A percentile compares a stretch with the other conserved stretches of the same genome.
phyloP scores from a whole-genome alignment of 345 rosid species.

The Lumnitzera racemosa region DNA sequence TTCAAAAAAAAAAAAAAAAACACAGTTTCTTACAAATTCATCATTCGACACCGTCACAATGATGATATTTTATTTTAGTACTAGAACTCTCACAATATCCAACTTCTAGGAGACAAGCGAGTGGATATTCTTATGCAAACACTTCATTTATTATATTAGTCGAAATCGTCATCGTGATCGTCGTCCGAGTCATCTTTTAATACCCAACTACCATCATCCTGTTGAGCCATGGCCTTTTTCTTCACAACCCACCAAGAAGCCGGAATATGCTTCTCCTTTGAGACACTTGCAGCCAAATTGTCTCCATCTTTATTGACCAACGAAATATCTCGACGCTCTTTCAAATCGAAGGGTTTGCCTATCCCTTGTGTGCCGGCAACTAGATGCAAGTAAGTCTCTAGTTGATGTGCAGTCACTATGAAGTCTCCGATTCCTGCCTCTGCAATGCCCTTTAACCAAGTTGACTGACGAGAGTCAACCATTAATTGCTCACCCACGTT shows the following conservation, averaged over 20 bases:
- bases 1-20: too few relatives aligned
- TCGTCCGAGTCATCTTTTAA: too few relatives aligned
- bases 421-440: not conserved
- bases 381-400: slow-evolving; percentile 63
- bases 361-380: slow-evolving; percentile 68
- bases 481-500: slow-evolving; percentile 40
- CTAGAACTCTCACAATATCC: too few relatives aligned
- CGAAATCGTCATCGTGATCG: too few relatives aligned
- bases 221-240: slow-evolving; percentile 62
- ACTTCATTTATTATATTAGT: too few relatives aligned
- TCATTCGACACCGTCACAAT: too few relatives aligned
- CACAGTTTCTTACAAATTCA: too few relatives aligned
- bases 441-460: slow-evolving; percentile 28
- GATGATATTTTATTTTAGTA: too few relatives aligned
- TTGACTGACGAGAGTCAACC: slow-evolving; percentile 51
- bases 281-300: slow-evolving; percentile 8
- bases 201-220: too few relatives aligned
- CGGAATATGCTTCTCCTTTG: slow-evolving; percentile 22
- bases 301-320: slow-evolving; percentile 48
- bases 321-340: slow-evolving; percentile 37
- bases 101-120: too few relatives aligned
- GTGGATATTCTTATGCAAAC: too few relatives aligned
- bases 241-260: slow-evolving; percentile 37
- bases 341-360: slow-evolving; percentile 36
- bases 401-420: slow-evolving; percentile 28